Conservation (phyloP, 352 stramenopile species). For the Lagenidium giganteum region DNA sequence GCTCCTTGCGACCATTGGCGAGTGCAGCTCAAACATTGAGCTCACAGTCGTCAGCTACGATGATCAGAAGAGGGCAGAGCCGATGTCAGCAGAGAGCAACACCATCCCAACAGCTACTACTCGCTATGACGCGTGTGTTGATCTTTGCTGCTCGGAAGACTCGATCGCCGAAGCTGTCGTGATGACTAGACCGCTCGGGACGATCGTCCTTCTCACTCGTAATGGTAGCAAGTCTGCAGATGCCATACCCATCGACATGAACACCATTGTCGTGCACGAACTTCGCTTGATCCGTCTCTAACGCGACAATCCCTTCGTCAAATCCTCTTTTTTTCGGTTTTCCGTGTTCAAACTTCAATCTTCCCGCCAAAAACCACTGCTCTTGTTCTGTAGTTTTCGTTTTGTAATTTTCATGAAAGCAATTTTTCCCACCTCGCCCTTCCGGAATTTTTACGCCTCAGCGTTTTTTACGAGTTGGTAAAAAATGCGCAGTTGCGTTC, state of each 20-base stretch:
- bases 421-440: too few species aligned
- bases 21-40: too few species aligned
- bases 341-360: constrained; percentile 12
- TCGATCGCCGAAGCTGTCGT: neutral
- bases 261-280: constrained; percentile 63
- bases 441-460: constrained; percentile 16
- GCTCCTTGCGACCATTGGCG: too few species aligned
- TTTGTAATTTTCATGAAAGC: constrained; percentile 10
- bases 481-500: constrained; percentile 10
- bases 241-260: constrained; percentile 47
- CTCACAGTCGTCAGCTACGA: too few species aligned
- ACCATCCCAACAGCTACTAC: too few species aligned
- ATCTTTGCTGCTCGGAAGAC: too few species aligned
- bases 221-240: neutral
- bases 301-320: neutral
- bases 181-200: constrained; percentile 17
- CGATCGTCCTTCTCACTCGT: constrained; percentile 10
- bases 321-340: neutral
- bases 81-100: too few species aligned
- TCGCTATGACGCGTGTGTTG: too few species aligned
- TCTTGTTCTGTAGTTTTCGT: constrained; percentile 21
- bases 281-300: constrained; percentile 33
- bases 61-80: too few species aligned
- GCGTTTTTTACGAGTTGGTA: constrained; percentile 13
- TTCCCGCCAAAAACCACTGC: too few species aligned